Evolutionary conservation across 108 stramenopile genomes (phyloP).

Genomic region (Craspedostauros australis): DNA sequence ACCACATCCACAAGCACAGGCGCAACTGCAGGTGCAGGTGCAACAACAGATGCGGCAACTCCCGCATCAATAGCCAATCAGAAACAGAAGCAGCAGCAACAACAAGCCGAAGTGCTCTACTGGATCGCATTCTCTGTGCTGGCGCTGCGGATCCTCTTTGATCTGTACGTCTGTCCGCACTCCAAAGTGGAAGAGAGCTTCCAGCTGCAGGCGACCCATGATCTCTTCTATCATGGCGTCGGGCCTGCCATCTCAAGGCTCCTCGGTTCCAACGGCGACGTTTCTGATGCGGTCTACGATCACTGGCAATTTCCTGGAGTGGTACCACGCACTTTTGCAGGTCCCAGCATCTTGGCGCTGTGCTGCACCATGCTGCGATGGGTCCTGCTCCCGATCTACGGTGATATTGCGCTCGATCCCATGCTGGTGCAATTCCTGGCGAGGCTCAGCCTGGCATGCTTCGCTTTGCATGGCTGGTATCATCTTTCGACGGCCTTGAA

Average conservation of each 20-base stretch:
- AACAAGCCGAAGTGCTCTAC: too few species aligned
- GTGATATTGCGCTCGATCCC: conserved; percentile 44
- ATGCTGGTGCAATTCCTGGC: conserved; percentile 58
- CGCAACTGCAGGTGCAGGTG: too few species aligned
- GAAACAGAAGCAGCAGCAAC: too few species aligned
- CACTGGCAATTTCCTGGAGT: conserved; percentile 71
- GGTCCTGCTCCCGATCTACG: conserved; percentile 23
- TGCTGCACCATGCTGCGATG: conserved; percentile 34
- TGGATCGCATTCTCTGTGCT: too few species aligned
- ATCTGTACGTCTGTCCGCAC: conserved; percentile 74
- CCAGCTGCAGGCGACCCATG: conserved; percentile 94
- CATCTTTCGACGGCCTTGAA: conserved; percentile 49
- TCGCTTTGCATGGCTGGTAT: conserved; percentile 47
- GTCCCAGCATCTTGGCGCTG: conserved; percentile 50
- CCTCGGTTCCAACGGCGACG: conserved; percentile 3
- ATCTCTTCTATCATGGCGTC: conserved; percentile 75
- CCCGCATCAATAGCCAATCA: too few species aligned
- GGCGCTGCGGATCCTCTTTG: too few species aligned
- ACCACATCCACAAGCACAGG: too few species aligned
- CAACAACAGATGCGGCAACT: too few species aligned
- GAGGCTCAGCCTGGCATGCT: conserved; percentile 41
- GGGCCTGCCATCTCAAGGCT: conserved; percentile 26
- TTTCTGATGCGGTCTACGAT: conserved; percentile 46
- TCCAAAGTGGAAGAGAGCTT: conserved; percentile 99
- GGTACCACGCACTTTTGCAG: conserved; percentile 77